These are phyloP conservation scores for Solanum ossicruentum DNA, from an alignment of 257 asterid genomes.

Conservation along the genomic window DNA sequence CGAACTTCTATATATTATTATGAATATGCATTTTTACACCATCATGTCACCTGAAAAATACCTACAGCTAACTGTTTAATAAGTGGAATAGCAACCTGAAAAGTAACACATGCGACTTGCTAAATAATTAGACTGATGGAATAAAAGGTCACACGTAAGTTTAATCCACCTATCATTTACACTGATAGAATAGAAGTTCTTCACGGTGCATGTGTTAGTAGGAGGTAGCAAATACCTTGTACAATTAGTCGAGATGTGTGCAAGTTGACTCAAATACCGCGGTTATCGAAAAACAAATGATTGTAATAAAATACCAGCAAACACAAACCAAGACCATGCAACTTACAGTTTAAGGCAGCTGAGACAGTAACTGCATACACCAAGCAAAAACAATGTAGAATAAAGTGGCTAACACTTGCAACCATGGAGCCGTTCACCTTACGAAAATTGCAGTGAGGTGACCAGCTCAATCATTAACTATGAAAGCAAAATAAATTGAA, in stretches of 20 bases:
- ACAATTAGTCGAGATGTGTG: not conserved
- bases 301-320: not conserved
- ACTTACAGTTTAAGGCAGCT: not conserved
- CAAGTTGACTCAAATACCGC: not conserved
- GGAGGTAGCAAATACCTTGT: not conserved
- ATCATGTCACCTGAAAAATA: not conserved
- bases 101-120: too few species aligned
- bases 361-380: not conserved
- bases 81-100: too few species aligned
- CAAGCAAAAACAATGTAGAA: not conserved
- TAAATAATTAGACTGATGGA: not conserved
- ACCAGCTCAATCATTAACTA: not conserved
- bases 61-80: not conserved
- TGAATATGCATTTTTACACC: not conserved
- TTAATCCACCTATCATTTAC: not conserved
- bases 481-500: not conserved
- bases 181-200: not conserved
- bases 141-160: not conserved
- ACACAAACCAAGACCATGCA: not conserved
- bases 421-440: not conserved
- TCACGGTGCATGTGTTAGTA: not conserved
- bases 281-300: not conserved
- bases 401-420: not conserved
- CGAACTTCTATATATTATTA: not conserved
- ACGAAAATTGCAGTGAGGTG: not conserved